Evolutionary conservation across 192 early-diverging fungal genomes (phyloP), one percentile per base, ranked within the genome.

Genomic region (Coemansia sp.): DNA sequence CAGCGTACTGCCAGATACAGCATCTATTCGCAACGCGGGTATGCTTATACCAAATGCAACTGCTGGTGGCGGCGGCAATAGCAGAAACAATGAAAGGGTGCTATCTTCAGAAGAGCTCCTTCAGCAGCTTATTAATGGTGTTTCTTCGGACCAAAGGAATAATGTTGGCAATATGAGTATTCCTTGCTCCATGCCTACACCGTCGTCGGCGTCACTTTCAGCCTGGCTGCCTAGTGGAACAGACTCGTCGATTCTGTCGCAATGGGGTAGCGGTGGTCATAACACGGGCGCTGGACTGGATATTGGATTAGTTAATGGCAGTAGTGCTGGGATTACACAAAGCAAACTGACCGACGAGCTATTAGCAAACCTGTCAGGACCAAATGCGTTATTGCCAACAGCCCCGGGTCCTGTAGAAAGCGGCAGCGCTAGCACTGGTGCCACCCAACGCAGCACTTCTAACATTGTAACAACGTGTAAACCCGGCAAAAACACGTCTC

Each of bases 111-210:
- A 80, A 41, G 72, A 56, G 10, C 61, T 75, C 9, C 57, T 80
- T n/a, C 77, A 74, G 66, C 66, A 80, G 63, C 59, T 75, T 38
- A 70, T 80, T 19, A 65, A 71, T 18, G 72, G 77, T 0, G 72
- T 70, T 23, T 52, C 72, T 18, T 7, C 57, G 4, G 39, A 18
- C 4, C 57, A 59, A 13, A 63, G 57, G 21, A 48, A 5, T 9
- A 41, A 42, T 42, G 23, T n/a, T 15, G n/a, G 50, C 5, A 19
- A 38, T 18, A 15, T 59, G 39, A 10, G 15, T 11, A 59, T 59
- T 41, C 8, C 13, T 9, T 16, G 57, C 39, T 39, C 47, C 37
- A 60, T 41, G 13, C 43, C 61, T 10, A 38, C 61, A 16, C 68
- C 60, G 39, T 40, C 57, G 32, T 40, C 57, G 39, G 7, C 57